These are phyloP conservation scores for Fusarium sp. DNA, from an alignment of 2,329 filamentous ascomycete genomes.

Conservation along the genomic window DNA sequence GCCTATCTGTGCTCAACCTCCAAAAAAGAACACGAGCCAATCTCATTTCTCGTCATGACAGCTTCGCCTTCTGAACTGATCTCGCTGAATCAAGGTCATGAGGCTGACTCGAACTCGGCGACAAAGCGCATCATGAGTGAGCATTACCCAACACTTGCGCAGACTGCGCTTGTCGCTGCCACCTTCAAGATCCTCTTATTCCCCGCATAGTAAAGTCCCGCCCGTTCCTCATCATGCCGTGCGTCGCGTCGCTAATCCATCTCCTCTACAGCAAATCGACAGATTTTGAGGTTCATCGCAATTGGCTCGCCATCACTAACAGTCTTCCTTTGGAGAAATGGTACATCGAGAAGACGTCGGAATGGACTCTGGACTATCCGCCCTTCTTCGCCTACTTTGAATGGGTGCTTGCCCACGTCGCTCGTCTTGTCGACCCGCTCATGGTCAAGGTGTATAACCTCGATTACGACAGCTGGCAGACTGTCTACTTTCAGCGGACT, in stretches of 20 bases:
- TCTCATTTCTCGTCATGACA: constrained; percentile 35
- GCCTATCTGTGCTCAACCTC: constrained; percentile 3
- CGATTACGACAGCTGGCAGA: constrained; percentile 90
- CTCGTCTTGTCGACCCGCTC: constrained; percentile 76
- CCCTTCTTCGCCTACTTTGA: constrained; percentile 99
- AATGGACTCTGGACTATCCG: constrained; percentile 99
- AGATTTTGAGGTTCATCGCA: constrained; percentile 98
- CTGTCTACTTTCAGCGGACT: constrained; percentile 89
- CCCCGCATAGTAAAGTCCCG: constrained; percentile 78
- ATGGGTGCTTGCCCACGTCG: constrained; percentile 86
- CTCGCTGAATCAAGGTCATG: constrained; percentile 36
- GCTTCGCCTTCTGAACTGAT: constrained; percentile 10
- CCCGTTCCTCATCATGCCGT: neutral
- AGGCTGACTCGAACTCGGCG: constrained; percentile 29
- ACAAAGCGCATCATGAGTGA: constrained; percentile 71
- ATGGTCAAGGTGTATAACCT: constrained; percentile 87
- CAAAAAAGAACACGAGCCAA: constrained; percentile 36
- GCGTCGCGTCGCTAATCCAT: constrained; percentile 10
- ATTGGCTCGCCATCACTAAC: constrained; percentile 97
- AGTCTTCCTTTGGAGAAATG: constrained; percentile 87
- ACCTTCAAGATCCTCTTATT: constrained; percentile 93
- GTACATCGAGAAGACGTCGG: constrained; percentile 97
- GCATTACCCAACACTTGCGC: constrained; percentile 83
- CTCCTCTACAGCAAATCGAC: constrained; percentile 81
- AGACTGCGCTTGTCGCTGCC: constrained; percentile 85